phyloP scores from a whole-genome alignment of 768 basidiomycete genomes.

The Suillus decipiens region DNA sequence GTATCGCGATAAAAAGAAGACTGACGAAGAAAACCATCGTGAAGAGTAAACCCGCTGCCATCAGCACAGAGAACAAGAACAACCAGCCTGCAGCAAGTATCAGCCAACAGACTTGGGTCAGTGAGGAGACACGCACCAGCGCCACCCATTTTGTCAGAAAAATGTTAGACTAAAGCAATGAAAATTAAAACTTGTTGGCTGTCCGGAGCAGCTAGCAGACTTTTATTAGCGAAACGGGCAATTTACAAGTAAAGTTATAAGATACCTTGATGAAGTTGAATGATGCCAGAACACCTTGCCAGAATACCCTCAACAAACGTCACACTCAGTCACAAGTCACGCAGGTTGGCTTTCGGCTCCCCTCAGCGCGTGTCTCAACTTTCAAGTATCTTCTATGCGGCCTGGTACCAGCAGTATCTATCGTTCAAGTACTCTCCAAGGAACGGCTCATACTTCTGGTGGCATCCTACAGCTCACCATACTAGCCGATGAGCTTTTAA shows the following conservation, averaged over 20 bases:
- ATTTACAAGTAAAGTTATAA: neutral
- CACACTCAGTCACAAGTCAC: constrained; percentile 1
- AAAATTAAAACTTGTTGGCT: constrained; percentile 7
- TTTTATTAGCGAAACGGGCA: neutral
- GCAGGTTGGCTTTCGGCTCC: no score
- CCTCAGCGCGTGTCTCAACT: no score
- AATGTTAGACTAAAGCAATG: neutral
- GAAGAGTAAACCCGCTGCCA: constrained; percentile 93
- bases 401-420: no score
- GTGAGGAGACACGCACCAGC: constrained; percentile 36
- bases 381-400: no score
- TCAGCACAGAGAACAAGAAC: constrained; percentile 94
- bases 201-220: neutral
- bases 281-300: neutral
- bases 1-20: constrained; percentile 22
- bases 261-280: neutral
- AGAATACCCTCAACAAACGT: neutral
- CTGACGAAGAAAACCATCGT: constrained; percentile 99
- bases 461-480: neutral
- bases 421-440: neutral
- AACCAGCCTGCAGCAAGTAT: constrained; percentile 71
- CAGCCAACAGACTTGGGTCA: neutral
- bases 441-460: neutral
- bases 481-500: no score
- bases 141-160: constrained; percentile 38